These are phyloP conservation scores for Pyracantha coccinea DNA, from an alignment of 331 rosid genomes.

Conservation along the genomic window DNA sequence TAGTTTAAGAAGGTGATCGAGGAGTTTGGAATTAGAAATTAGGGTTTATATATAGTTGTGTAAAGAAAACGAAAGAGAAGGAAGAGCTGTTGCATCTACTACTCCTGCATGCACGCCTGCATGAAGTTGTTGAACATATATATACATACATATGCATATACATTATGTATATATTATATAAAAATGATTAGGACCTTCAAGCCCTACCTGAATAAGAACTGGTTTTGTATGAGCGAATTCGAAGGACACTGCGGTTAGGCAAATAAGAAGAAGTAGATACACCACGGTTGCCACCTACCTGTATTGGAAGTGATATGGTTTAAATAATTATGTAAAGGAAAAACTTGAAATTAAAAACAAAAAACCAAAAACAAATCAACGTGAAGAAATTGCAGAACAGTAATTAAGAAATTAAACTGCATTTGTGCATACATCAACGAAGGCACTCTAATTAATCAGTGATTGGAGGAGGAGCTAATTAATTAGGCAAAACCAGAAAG, in stretches of 20 bases:
- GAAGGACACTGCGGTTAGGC: background rate
- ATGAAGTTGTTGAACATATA: background rate
- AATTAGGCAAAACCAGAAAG: background rate
- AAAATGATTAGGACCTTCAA: background rate
- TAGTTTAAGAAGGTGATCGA: too few species aligned
- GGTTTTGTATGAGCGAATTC: background rate
- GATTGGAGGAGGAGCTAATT: background rate
- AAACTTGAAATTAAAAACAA: background rate
- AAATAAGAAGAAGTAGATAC: background rate
- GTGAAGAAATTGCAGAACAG: background rate
- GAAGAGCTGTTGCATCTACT: background rate
- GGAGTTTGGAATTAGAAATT: too few species aligned
- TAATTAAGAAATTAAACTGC: too few species aligned
- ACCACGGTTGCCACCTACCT: slow-evolving; percentile 3
- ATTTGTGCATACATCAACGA: too few species aligned
- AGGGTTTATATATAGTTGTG: too few species aligned
- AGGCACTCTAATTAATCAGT: too few species aligned
- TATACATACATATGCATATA: background rate
- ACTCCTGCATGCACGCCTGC: background rate
- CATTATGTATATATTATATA: background rate
- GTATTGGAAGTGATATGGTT: background rate
- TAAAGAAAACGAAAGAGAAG: background rate
- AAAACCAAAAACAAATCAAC: background rate
- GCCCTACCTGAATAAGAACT: background rate
- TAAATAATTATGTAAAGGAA: background rate